Evolutionary conservation across 2,329 filamentous ascomycete genomes (phyloP).

Genomic region (Zasmidium angulare): DNA sequence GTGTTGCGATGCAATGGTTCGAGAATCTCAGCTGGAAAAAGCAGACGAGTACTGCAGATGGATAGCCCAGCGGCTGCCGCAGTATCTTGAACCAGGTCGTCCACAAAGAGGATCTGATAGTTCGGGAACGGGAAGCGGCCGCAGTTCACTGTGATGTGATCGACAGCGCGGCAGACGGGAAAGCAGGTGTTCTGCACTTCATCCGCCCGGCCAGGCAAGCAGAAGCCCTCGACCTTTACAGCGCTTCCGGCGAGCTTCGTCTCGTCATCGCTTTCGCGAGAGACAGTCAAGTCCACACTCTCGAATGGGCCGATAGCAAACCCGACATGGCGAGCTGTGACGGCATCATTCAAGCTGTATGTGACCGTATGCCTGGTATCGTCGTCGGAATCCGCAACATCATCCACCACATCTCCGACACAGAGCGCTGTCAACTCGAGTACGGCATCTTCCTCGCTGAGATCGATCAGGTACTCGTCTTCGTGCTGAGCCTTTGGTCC

Average conservation of each 20-base stretch:
- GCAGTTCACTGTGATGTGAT: slow-evolving; percentile 85
- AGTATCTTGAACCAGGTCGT: slow-evolving; percentile 77
- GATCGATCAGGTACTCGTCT: slow-evolving; percentile 42
- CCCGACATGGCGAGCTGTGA: slow-evolving; percentile 84
- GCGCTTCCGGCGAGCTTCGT: slow-evolving; percentile 86
- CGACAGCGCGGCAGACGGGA: slow-evolving; percentile 82
- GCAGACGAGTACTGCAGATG: slow-evolving; percentile 79
- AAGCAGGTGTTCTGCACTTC: slow-evolving; percentile 86
- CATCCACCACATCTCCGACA: slow-evolving; percentile 84
- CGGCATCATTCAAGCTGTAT: slow-evolving; percentile 72
- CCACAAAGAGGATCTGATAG: slow-evolving; percentile 92
- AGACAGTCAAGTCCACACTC: slow-evolving; percentile 79
- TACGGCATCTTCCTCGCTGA: slow-evolving; percentile 76
- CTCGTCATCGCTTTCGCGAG: slow-evolving; percentile 85
- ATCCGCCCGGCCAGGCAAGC: slow-evolving; percentile 75
- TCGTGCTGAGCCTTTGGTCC: slow-evolving; percentile 31
- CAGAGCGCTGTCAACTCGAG: slow-evolving; percentile 88
- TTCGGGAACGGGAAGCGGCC: slow-evolving; percentile 88
- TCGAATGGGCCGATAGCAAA: slow-evolving; percentile 96
- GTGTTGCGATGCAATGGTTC: slow-evolving; percentile 83
- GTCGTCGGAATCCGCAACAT: slow-evolving; percentile 72
- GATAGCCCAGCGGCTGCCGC: slow-evolving; percentile 78
- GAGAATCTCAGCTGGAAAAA: slow-evolving; percentile 81
- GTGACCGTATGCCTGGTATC: slow-evolving; percentile 82
- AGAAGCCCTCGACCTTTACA: slow-evolving; percentile 87